These are phyloP conservation scores for Nectriaceae sp. DNA, from an alignment of 2,329 filamentous ascomycete species.

Conservation along the genomic window DNA sequence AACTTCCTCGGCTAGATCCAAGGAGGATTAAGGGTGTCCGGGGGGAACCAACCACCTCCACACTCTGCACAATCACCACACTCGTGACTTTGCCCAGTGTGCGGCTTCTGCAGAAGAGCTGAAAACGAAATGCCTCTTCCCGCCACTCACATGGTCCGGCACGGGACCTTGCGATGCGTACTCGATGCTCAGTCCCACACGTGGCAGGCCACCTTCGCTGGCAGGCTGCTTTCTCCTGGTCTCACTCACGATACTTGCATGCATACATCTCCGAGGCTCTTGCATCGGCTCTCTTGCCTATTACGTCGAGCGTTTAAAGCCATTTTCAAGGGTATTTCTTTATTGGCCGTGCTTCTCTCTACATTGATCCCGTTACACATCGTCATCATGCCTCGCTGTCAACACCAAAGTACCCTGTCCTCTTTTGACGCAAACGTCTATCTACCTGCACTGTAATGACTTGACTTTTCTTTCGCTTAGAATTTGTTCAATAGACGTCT, in stretches of 20 bases:
- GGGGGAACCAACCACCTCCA: too few relatives aligned
- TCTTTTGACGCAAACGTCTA: conserved; percentile 4
- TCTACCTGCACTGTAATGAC: not conserved
- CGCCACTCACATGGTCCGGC: not conserved
- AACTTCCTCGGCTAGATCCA: too few relatives aligned
- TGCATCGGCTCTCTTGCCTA: not conserved
- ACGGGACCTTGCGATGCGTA: not conserved
- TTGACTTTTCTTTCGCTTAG: conserved; percentile 16
- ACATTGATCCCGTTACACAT: conserved; percentile 6
- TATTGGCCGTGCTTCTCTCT: conserved; percentile 21
- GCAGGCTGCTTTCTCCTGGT: not conserved
- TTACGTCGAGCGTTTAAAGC: not conserved
- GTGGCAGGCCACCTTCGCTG: not conserved
- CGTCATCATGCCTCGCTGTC: conserved; percentile 18
- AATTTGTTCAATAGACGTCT: conserved; percentile 40
- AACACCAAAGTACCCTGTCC: conserved; percentile 17
- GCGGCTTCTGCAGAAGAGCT: not conserved
- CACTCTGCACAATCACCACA: not conserved
- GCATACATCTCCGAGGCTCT: not conserved
- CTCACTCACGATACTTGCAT: not conserved
- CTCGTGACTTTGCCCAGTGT: not conserved
- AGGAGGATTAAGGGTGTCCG: too few relatives aligned
- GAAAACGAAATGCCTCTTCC: not conserved
- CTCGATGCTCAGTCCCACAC: not conserved
- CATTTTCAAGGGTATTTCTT: conserved; percentile 9